Base-by-base conservation (phyloP, 805 yeast species). In the Candida verbasci region DNA sequence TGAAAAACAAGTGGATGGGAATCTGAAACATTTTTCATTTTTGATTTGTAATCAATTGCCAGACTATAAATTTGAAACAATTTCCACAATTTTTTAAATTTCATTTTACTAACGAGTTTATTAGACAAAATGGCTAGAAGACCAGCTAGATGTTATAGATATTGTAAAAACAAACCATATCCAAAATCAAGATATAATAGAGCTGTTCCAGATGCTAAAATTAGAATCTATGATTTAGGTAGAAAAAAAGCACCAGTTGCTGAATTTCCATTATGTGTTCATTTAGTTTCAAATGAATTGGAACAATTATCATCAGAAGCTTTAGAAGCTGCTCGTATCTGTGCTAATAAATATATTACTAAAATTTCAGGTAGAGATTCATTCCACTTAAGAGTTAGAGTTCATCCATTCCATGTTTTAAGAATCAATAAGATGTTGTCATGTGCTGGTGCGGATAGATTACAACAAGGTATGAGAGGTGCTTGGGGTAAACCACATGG, bases 401-500 rank as follows among this genome's bases (percentile, higher is more conserved):
- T 89, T 66, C 98, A 93, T 77, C 98, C 98, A 61, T 93, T 86
- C 97, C 98, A 93, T 82, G 98, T 93, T 58, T 82, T 93, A 73
- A 85, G 98, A 78, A 93, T 93, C 81, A 93, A 93, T 93, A 93
- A 93, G 87, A 93, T 93, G 98, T 88, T 93, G 96, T 93, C 98
- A 68, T 93, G 98, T 82, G 98, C 98, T 79, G 98, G 98, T 86
- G 98, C 98, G 71, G 98, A 93, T 91, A 88, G 98, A 86, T 83
- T 93, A 77, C 98, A 93, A 80, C 97, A 93, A 80, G 98, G 98
- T 89, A 93, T 93, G 98, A 91, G 98, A 87, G 95, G 95, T 82
- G 98, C 98, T 70, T 93, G 97, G 97, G 98, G 98, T 88, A 93
- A 93, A 81, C 98, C 98, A 65, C 96, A 89, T 64, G 98, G 98